Percentiles rank a stretch among this genome's conserved stretches.
phyloP scores from a whole-genome alignment of 805 yeast genomes.

The Barnettozyma californica region DNA sequence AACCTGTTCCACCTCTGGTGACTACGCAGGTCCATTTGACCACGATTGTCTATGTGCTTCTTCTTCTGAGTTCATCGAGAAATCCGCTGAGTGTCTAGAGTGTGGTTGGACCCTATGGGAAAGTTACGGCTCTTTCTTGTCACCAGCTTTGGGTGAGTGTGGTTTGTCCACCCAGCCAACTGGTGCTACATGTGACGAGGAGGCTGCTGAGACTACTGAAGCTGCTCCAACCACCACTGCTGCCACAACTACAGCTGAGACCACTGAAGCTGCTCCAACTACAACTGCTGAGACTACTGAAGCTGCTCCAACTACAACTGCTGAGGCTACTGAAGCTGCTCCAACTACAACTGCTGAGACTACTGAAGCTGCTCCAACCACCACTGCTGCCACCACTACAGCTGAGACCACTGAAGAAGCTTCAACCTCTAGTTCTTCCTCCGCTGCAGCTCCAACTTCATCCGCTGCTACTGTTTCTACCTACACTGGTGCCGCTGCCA shows the following conservation, averaged over 20 bases:
- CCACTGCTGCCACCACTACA: too few species aligned
- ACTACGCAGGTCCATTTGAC: slow-evolving; percentile 16
- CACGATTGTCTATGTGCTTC: slow-evolving; percentile 19
- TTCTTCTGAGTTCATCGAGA: slow-evolving; percentile 14
- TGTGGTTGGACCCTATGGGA: slow-evolving; percentile 35
- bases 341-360: too few species aligned
- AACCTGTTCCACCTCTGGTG: slow-evolving; percentile 18
- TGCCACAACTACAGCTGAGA: neutral
- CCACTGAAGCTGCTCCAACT: neutral
- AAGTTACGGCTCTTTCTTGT: slow-evolving; percentile 26
- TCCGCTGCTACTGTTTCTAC: neutral
- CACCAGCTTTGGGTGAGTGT: slow-evolving; percentile 25
- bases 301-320: neutral
- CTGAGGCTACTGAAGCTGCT: too few species aligned
- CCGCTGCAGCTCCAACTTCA: neutral
- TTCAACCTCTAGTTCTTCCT: neutral
- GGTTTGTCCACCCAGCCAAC: slow-evolving; percentile 26
- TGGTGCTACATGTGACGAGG: slow-evolving; percentile 21
- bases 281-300: neutral
- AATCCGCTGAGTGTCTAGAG: slow-evolving; percentile 25
- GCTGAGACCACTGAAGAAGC: too few species aligned
- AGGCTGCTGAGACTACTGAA: neutral
- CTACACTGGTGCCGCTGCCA: slow-evolving; percentile 1
- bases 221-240: neutral
- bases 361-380: too few species aligned